phyloP scores from a whole-genome alignment of 192 early-diverging fungal species.

The Coemansia sp. region DNA sequence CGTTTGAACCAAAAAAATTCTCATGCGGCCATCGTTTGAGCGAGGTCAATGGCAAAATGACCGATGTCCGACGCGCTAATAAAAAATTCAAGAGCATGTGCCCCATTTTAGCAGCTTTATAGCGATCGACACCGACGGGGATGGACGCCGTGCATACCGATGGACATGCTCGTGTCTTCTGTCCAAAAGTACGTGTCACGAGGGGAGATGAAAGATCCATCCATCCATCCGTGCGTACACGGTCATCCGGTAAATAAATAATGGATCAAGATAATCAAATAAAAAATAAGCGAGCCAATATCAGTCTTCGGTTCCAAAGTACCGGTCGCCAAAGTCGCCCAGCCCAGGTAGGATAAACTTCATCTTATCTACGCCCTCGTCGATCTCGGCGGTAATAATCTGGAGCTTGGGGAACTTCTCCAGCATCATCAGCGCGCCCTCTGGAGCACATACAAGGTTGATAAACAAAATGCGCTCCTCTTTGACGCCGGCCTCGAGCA shows the following conservation, averaged over 20 bases:
- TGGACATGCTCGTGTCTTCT: neutral
- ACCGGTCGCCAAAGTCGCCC: constrained; percentile 91
- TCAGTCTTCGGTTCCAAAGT: constrained; percentile 74
- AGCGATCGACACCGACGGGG: neutral
- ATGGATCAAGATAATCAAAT: neutral
- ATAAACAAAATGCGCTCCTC: constrained; percentile 89
- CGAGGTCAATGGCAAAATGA: neutral
- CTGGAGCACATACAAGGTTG: constrained; percentile 85
- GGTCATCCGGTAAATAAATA: neutral
- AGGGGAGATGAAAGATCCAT: neutral
- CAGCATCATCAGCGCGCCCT: constrained; percentile 76
- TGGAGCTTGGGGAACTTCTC: constrained; percentile 72
- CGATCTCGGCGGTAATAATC: constrained; percentile 86
- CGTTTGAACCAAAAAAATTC: no score
- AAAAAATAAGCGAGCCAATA: neutral
- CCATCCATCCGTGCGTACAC: neutral
- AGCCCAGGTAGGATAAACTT: constrained; percentile 91
- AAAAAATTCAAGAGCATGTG: neutral
- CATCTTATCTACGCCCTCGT: constrained; percentile 74
- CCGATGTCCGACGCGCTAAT: neutral
- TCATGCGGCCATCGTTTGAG: neutral
- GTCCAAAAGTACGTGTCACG: neutral
- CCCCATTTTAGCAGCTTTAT: neutral
- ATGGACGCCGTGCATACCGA: neutral
- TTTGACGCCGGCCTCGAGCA: constrained; percentile 77